Evolutionary conservation across 495 filamentous ascomycete species (phyloP), one percentile per base, ranked within the genome.

Genomic region (Terfezia claveryi): DNA sequence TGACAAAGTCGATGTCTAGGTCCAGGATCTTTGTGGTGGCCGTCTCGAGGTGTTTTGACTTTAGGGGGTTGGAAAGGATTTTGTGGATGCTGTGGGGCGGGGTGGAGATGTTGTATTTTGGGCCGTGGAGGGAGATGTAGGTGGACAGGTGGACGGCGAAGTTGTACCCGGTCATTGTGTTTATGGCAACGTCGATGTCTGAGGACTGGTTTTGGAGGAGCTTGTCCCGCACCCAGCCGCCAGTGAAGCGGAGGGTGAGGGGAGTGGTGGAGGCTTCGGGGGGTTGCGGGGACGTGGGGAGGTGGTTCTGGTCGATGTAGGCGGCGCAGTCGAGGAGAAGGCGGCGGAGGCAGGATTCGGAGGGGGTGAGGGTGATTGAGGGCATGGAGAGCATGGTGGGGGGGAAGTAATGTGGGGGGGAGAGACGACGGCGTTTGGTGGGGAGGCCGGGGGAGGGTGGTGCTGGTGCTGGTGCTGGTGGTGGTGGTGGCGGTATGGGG

Each of bases 161-260:
- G 27, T 81, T 73, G 61, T 81, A 81, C 49, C 91, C 91, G 0
- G 88, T 96, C 87, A 95, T 91, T 53, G 75, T 81, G 71, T 89
- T 91, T 70, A 99, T 93, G 32, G 83, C 86, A 38, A 89, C 83
- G 64, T 99, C 91, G 58, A 99, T 94, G 61, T 99, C 91, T 65
- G 92, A 76, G 64, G 85, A 91, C 36, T 69, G 71, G 27, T 80
- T 70, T 9, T 81, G 83, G 1, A 99, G 74, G 9, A 99, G 75
- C 72, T 94, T 96, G 72, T 99, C 91, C 41, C 91, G 80, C 32
- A 99, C 92, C 91, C 91, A 99, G n/a, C 91, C 91, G 44, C 91
- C 91, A 11, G 92, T 88, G 69, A 89, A 95, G 11, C 91, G 83
- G 16, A 99, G 72, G 4, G 80, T 70, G 78, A 63, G n/a, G 74